A percentile compares a stretch with the other conserved stretches of the same genome.
phyloP scores from a whole-genome alignment of 2,329 filamentous ascomycete species.

The Trichoderma sp. region DNA sequence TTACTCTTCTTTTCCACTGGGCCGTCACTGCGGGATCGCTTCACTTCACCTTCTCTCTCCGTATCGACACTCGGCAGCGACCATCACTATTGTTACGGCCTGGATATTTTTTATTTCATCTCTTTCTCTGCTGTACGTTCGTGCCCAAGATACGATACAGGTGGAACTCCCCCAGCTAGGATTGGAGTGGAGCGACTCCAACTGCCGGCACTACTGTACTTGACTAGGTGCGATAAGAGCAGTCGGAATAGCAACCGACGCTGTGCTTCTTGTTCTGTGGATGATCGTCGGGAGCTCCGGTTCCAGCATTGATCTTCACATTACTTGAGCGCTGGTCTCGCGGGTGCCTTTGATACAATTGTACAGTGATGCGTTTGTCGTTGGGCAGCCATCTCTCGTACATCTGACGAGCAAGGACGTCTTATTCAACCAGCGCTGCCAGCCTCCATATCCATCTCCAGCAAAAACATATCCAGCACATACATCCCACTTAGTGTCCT shows the following conservation, averaged over 20 bases:
- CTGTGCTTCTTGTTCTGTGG: not conserved
- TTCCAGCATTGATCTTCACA: not conserved
- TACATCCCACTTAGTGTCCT: not conserved
- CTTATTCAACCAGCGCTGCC: not conserved
- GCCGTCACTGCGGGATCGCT: not conserved
- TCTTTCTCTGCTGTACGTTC: not conserved
- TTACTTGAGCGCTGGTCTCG: not conserved
- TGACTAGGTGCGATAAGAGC: not conserved
- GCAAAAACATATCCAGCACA: not conserved
- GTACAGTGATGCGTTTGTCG: not conserved
- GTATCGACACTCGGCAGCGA: not conserved
- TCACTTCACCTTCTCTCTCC: not conserved
- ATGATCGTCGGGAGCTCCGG: not conserved
- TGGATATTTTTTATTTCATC: not conserved
- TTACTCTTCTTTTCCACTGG: not conserved
- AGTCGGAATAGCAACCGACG: not conserved
- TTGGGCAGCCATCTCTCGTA: not conserved
- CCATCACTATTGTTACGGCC: not conserved
- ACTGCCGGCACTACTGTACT: not conserved
- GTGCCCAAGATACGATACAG: not conserved
- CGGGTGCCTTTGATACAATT: not conserved
- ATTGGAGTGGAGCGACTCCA: not conserved
- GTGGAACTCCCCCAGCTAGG: not conserved
- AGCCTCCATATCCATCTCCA: not conserved
- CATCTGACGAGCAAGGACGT: not conserved